phyloP scores from a whole-genome alignment of 2,329 filamentous ascomycete species.

The Fusarium solani-melongenae region DNA sequence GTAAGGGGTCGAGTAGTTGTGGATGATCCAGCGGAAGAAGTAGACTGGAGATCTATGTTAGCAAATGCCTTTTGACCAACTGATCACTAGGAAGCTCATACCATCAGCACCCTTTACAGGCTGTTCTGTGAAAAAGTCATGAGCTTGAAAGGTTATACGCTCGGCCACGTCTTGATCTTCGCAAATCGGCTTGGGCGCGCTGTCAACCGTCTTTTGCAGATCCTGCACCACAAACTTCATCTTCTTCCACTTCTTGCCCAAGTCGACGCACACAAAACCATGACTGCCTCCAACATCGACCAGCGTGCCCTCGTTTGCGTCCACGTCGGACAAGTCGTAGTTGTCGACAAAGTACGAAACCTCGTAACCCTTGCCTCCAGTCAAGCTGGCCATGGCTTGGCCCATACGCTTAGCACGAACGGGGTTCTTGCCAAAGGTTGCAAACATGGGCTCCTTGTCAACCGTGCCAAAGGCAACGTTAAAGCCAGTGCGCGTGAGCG shows the following conservation, averaged over 20 bases:
- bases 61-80: neutral
- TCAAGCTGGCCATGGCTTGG: conserved; percentile 65
- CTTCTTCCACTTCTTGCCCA: conserved; percentile 62
- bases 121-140: conserved; percentile 70
- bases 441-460: conserved; percentile 65
- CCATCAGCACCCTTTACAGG: conserved; percentile 63
- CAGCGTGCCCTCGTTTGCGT: conserved; percentile 58
- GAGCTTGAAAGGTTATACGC: conserved; percentile 57
- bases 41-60: conserved; percentile 56
- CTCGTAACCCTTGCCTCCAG: conserved; percentile 67
- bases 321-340: conserved; percentile 63
- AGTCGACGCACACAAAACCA: conserved; percentile 66
- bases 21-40: conserved; percentile 69
- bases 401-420: conserved; percentile 63
- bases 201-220: conserved; percentile 59
- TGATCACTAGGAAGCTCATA: conserved; percentile 36
- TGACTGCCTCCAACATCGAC: conserved; percentile 70
- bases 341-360: conserved; percentile 63
- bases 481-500: conserved; percentile 61
- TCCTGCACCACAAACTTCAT: conserved; percentile 68
- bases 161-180: conserved; percentile 51
- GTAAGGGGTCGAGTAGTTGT: conserved; percentile 69
- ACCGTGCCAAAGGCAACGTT: conserved; percentile 62
- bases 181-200: conserved; percentile 56
- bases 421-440: conserved; percentile 61